Conservation (phyloP, 2,329 filamentous ascomycete genomes). For the Coleophoma eucalyptorum region DNA sequence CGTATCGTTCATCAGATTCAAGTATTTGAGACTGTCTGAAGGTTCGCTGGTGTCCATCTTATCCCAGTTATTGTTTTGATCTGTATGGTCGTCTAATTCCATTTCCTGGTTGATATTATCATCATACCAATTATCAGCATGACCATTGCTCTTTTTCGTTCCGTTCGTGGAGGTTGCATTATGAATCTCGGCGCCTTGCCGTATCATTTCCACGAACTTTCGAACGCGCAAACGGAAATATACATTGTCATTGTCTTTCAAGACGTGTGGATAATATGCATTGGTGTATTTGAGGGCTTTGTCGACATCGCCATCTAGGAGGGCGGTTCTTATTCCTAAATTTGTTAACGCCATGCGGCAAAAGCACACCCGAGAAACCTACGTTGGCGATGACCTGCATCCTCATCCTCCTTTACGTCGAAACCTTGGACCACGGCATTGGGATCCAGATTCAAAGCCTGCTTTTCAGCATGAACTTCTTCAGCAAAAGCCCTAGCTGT, state of each 20-base stretch:
- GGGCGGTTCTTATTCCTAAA: slow-evolving; percentile 77
- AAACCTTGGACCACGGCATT: slow-evolving; percentile 50
- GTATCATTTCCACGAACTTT: slow-evolving; percentile 94
- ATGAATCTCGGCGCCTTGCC: slow-evolving; percentile 65
- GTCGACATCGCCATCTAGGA: slow-evolving; percentile 91
- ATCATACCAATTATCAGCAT: slow-evolving; percentile 32
- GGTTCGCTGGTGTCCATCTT: slow-evolving; percentile 49
- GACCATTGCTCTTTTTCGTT: slow-evolving; percentile 33
- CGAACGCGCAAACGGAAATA: slow-evolving; percentile 85
- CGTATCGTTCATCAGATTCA: slow-evolving; percentile 60
- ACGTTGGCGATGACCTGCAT: slow-evolving; percentile 86
- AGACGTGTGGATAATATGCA: slow-evolving; percentile 73
- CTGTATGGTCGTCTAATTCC: slow-evolving; percentile 50
- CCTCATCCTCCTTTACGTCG: slow-evolving; percentile 74
- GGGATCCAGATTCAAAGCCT: slow-evolving; percentile 60
- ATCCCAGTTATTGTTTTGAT: slow-evolving; percentile 37
- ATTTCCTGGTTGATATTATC: slow-evolving; percentile 35
- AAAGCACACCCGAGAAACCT: slow-evolving; percentile 29
- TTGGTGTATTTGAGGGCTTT: slow-evolving; percentile 79
- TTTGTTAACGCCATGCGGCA: background rate
- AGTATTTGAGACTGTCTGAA: slow-evolving; percentile 17
- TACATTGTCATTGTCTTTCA: slow-evolving; percentile 77
- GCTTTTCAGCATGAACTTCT: slow-evolving; percentile 72
- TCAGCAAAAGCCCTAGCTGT: slow-evolving; percentile 84
- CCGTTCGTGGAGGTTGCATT: slow-evolving; percentile 18